Conservation (phyloP, 2,329 filamentous ascomycete genomes). For the Talaromyces sp. region DNA sequence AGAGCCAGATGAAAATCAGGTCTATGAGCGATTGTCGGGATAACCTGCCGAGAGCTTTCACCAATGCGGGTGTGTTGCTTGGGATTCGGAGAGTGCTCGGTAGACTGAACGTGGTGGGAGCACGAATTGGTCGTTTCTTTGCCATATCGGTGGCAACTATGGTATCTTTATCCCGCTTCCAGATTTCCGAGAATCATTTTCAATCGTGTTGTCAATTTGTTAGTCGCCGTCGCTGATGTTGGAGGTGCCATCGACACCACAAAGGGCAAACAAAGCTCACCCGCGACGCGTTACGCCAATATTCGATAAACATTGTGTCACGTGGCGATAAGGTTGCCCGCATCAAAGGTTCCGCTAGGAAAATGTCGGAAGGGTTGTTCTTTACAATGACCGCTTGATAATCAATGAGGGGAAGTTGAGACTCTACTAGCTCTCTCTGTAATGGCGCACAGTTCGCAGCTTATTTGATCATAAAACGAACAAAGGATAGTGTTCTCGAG, state of each 20-base stretch:
- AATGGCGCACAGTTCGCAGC: not conserved
- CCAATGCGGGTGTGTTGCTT: conserved; percentile 60
- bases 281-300: conserved; percentile 3
- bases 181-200: not conserved
- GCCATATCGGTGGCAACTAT: conserved; percentile 24
- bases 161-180: not conserved
- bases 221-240: not conserved
- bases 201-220: not conserved
- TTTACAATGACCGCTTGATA: not conserved
- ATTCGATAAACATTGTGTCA: not conserved
- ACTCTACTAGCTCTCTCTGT: not conserved
- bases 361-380: not conserved
- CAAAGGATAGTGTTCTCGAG: not conserved
- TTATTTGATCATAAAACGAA: not conserved
- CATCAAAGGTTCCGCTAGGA: not conserved
- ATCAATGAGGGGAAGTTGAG: not conserved
- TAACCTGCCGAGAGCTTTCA: conserved; percentile 66
- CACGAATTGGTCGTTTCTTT: conserved; percentile 35
- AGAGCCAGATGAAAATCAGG: conserved; percentile 74
- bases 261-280: not conserved
- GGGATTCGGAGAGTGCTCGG: conserved; percentile 68
- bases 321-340: not conserved
- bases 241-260: not conserved
- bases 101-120: conserved; percentile 69
- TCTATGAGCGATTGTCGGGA: conserved; percentile 69